Percentiles rank a stretch among this genome's conserved stretches.
phyloP scores from a whole-genome alignment of 78 protist species.

The Diacronema lutheri region DNA sequence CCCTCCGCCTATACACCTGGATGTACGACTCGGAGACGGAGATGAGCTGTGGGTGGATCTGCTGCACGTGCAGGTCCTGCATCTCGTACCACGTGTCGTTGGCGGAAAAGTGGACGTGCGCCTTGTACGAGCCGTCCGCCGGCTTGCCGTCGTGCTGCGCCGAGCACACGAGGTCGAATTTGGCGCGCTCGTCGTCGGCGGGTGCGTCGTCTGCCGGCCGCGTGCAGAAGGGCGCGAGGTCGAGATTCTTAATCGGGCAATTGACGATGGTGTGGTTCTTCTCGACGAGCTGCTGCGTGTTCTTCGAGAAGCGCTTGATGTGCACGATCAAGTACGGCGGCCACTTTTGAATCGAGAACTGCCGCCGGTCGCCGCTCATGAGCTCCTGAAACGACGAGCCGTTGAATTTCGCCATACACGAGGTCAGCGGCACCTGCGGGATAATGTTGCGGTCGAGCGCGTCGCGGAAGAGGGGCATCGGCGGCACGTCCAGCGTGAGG shows the following conservation, averaged over 20 bases:
- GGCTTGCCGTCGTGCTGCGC: conserved; percentile 67
- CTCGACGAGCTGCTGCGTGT: conserved; percentile 57
- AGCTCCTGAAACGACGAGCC: conserved; percentile 37
- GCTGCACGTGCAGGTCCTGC: conserved; percentile 63
- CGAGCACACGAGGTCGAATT: conserved; percentile 6
- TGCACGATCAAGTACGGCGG: conserved; percentile 84
- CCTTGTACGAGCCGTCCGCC: conserved; percentile 39
- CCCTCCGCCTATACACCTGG: conserved; percentile 30
- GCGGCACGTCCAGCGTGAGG: conserved; percentile 88
- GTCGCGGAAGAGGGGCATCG: conserved; percentile 83
- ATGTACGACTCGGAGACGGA: conserved; percentile 80
- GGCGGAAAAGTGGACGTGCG: conserved; percentile 34
- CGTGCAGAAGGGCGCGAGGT: not conserved
- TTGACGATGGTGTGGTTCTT: conserved; percentile 51
- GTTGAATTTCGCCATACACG: conserved; percentile 74
- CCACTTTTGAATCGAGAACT: conserved; percentile 46
- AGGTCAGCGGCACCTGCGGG: conserved; percentile 60
- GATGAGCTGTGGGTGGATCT: conserved; percentile 75
- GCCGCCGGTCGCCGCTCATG: conserved; percentile 47
- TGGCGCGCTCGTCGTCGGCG: conserved; percentile 26
- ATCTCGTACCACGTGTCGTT: conserved; percentile 66
- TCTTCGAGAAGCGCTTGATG: conserved; percentile 82
- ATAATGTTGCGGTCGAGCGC: conserved; percentile 58
- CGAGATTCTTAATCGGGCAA: conserved; percentile 25
- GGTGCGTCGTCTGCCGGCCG: conserved; percentile 1